Conservation (phyloP, 2,329 filamentous ascomycete genomes). For the Cyphellophora europaea region DNA sequence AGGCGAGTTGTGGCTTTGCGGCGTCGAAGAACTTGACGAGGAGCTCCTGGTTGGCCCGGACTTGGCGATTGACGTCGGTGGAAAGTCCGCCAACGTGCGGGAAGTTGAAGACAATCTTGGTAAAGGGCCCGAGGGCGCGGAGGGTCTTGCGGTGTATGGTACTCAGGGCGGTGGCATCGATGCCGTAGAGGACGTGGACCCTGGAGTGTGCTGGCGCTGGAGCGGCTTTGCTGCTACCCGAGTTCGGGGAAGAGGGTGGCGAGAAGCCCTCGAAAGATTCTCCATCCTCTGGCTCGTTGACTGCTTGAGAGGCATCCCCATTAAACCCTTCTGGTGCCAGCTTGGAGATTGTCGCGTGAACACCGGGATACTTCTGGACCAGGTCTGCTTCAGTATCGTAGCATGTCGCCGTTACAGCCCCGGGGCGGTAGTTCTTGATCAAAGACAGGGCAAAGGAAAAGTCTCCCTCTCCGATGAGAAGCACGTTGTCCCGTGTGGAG, state of each 20-base stretch:
- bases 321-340: background rate
- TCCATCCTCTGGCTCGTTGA: background rate
- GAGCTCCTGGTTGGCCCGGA: slow-evolving; percentile 71
- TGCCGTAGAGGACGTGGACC: slow-evolving; percentile 27
- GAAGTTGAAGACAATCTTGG: slow-evolving; percentile 90
- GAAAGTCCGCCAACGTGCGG: slow-evolving; percentile 88
- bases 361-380: slow-evolving; percentile 65
- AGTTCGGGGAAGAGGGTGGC: slow-evolving; percentile 4
- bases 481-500: slow-evolving; percentile 29
- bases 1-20: slow-evolving; percentile 28
- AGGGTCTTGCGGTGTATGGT: slow-evolving; percentile 19
- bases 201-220: slow-evolving; percentile 2
- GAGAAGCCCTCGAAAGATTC: slow-evolving; percentile 15
- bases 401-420: slow-evolving; percentile 31
- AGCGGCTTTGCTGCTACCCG: slow-evolving; percentile 2
- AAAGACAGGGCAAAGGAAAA: slow-evolving; percentile 40
- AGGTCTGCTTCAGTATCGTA: slow-evolving; percentile 41
- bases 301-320: background rate
- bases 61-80: slow-evolving; percentile 90
- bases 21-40: slow-evolving; percentile 40
- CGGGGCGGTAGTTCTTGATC: slow-evolving; percentile 30
- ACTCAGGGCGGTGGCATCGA: slow-evolving; percentile 33
- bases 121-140: slow-evolving; percentile 42
- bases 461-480: slow-evolving; percentile 39
- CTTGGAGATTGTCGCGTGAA: slow-evolving; percentile 16